Base-by-base conservation (phyloP, 1,139 yeast genomes). In the Pichia sp. region DNA sequence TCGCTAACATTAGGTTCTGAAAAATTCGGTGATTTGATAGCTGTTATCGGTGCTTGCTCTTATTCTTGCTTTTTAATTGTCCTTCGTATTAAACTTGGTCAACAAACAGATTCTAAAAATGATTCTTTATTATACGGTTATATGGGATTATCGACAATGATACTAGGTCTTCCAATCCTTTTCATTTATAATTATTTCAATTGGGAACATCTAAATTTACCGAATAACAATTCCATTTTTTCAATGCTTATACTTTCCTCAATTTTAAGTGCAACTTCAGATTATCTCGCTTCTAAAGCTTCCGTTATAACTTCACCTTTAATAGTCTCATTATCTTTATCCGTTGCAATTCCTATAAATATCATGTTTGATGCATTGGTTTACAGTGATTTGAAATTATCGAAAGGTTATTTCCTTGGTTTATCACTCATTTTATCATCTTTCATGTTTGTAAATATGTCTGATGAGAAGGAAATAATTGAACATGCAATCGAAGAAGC, bases 271-370 rank as follows among this genome's bases (percentile, higher is more conserved):
- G 69, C 70, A 23, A 53, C 71, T 5, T 72, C 78, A 1, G 79
- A 74, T 51, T 74, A 67, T 45, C 59, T 66, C 20, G 69, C 75
- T 1, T 66, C 73, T 8, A 52, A 72, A 26, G 77, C 79, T 6
- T 66, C 74, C 64, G 54, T 74, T 21, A 61, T 73, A 35, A 74
- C 79, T 1, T 71, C 77, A 40, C 80, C 80, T 0, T 61, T 74
- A 43, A 68, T 74, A 9, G 70, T 77, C 2, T 67, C 77, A 8
- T 61, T 74, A 31, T 71, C 78, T 4, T 56, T 74, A 31, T 71
- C 79, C 0, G 64, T 74, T 1, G 70, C 74, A 0, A 71, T 74
- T 28, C 80, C 80, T 3, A 63, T 74, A 26, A 71, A 74, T 23
- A 71, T 74, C 43, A 63, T 70, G 42, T 52, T 60, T 41, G 64